These are phyloP conservation scores for Coemansia aciculifera DNA, from an alignment of 192 early-diverging fungal genomes.

Conservation along the genomic window DNA sequence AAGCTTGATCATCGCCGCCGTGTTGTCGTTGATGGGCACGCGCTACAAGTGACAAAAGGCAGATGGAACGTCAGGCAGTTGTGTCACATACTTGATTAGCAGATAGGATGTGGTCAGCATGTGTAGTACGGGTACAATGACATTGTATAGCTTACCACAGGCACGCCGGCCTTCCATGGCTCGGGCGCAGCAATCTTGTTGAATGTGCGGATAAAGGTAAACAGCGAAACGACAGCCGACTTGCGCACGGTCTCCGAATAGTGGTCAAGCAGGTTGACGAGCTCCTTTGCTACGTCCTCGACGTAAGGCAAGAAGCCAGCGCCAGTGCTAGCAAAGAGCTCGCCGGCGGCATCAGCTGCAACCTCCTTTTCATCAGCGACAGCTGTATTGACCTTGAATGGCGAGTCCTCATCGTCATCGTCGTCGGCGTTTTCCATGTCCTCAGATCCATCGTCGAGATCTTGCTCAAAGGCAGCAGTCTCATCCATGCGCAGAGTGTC, in stretches of 20 bases:
- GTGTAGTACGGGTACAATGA: background rate
- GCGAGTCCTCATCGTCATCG: slow-evolving; percentile 62
- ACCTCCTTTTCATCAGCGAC: slow-evolving; percentile 93
- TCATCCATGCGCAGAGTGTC: slow-evolving; percentile 78
- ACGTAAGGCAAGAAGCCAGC: slow-evolving; percentile 83
- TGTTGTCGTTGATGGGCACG: slow-evolving; percentile 72
- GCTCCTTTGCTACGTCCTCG: slow-evolving; percentile 66
- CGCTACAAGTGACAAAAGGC: slow-evolving; percentile 50
- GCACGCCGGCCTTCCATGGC: slow-evolving; percentile 78
- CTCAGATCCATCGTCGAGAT: slow-evolving; percentile 23
- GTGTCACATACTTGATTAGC: background rate
- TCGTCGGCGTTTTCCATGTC: slow-evolving; percentile 56
- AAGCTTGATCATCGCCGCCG: slow-evolving; percentile 65
- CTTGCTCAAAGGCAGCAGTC: slow-evolving; percentile 34
- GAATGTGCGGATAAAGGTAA: slow-evolving; percentile 77
- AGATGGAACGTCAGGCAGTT: background rate
- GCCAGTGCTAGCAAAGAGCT: slow-evolving; percentile 78
- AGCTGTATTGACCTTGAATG: slow-evolving; percentile 70
- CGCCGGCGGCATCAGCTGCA: slow-evolving; percentile 83
- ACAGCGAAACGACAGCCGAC: slow-evolving; percentile 68
- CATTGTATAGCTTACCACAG: slow-evolving; percentile 45
- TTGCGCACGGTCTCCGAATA: slow-evolving; percentile 83
- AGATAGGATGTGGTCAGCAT: background rate
- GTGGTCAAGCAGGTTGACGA: slow-evolving; percentile 70
- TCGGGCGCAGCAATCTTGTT: slow-evolving; percentile 67